Conservation (phyloP, 805 yeast species). For the Yarrowia deformans region DNA sequence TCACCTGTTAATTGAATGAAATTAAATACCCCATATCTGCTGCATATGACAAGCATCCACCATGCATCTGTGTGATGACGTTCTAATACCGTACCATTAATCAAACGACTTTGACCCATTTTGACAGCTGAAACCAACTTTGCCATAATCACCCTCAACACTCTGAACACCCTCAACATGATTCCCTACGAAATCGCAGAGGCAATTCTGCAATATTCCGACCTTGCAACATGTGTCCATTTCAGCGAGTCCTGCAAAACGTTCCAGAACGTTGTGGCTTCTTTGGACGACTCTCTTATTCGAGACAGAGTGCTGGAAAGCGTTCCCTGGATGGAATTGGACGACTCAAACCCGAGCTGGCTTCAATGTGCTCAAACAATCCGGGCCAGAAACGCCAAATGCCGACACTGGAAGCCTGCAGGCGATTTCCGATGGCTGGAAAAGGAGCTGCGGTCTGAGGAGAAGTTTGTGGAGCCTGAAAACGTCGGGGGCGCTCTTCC, state of each 20-base stretch:
- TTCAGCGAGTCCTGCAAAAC: neutral
- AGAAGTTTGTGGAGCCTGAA: neutral
- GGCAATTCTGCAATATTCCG: too few species aligned
- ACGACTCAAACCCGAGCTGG: neutral
- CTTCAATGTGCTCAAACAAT: neutral
- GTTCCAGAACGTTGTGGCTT: neutral
- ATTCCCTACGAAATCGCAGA: too few species aligned
- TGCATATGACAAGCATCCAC: too few species aligned
- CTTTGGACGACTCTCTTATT: neutral
- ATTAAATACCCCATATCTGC: too few species aligned
- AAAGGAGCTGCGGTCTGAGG: neutral
- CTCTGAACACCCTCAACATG: too few species aligned
- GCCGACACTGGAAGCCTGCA: neutral
- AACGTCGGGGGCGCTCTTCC: neutral
- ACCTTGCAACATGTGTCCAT: neutral
- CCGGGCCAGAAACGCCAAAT: neutral
- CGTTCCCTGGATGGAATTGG: neutral
- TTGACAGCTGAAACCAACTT: too few species aligned
- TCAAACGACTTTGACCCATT: too few species aligned
- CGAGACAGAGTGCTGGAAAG: neutral
- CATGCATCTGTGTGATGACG: too few species aligned
- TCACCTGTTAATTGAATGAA: too few species aligned
- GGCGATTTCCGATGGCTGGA: neutral
- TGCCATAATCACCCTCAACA: too few species aligned
- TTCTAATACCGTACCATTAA: too few species aligned